phyloP scores from a whole-genome alignment of 2,329 filamentous ascomycete genomes.

The Aspergillus brunneoviolaceus region DNA sequence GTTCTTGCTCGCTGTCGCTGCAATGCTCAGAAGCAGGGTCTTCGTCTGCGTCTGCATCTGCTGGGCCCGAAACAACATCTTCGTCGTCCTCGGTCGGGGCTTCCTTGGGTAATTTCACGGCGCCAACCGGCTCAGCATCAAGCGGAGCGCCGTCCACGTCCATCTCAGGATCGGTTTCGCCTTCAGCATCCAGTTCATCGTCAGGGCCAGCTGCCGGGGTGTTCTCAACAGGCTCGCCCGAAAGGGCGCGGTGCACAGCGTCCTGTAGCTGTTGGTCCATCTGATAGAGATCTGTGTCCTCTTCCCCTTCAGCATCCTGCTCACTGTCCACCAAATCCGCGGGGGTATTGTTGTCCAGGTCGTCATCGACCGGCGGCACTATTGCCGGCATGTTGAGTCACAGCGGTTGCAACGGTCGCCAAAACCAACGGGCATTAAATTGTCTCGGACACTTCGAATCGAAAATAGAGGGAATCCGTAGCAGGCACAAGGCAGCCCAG shows the following conservation, averaged over 20 bases:
- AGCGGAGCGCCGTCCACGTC: constrained; percentile 43
- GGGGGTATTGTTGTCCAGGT: constrained; percentile 33
- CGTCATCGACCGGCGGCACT: constrained; percentile 40
- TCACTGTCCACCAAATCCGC: constrained; percentile 42
- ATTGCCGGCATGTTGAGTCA: constrained; percentile 42
- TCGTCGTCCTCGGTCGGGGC: constrained; percentile 33
- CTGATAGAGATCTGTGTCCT: constrained; percentile 43
- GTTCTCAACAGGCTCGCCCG: constrained; percentile 32
- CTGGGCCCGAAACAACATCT: constrained; percentile 42
- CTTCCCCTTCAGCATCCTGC: constrained; percentile 47
- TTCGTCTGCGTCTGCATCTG: constrained; percentile 39
- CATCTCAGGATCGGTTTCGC: constrained; percentile 24
- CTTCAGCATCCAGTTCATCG: constrained; percentile 33
- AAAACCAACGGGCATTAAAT: constrained; percentile 27
- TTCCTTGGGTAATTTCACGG: constrained; percentile 37
- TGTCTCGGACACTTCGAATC: constrained; percentile 3
- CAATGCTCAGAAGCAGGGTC: constrained; percentile 45
- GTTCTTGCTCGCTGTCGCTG: constrained; percentile 42
- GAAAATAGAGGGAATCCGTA: constrained; percentile 4
- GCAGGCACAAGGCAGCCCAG: constrained; percentile 20
- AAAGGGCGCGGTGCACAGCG: constrained; percentile 38
- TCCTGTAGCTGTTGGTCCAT: constrained; percentile 42
- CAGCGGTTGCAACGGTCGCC: constrained; percentile 36
- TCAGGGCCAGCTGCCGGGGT: constrained; percentile 30
- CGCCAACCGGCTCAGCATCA: constrained; percentile 41